Percentiles rank a stretch among this genome's conserved stretches.
Evolutionary conservation across 345 rosid genomes (phyloP).

Genomic region (Stellera chamaejasme): DNA sequence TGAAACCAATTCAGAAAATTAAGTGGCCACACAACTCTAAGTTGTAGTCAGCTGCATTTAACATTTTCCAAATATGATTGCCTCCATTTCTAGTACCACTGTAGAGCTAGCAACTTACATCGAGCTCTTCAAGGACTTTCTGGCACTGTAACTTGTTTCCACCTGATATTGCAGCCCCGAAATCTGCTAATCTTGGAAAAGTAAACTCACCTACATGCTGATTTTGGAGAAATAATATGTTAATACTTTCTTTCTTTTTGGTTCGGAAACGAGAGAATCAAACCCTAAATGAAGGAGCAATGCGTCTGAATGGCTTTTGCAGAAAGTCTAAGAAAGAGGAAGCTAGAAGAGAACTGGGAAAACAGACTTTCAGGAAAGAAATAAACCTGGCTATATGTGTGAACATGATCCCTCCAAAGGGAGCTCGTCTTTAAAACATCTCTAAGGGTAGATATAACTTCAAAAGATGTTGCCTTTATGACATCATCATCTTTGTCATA

Average conservation of each 20-base stretch:
- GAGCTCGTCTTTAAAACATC: slow-evolving; percentile 88
- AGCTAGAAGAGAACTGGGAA: background rate
- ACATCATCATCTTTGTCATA: slow-evolving; percentile 94
- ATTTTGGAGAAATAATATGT: slow-evolving; percentile 1
- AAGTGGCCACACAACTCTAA: background rate
- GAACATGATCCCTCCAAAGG: slow-evolving; percentile 96
- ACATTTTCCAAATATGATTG: background rate
- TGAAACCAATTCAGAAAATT: background rate
- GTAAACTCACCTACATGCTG: slow-evolving; percentile 97
- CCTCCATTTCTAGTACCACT: too few species aligned
- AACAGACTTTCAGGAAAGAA: slow-evolving; percentile 4
- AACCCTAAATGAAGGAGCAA: background rate
- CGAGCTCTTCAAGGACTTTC: slow-evolving; percentile 95
- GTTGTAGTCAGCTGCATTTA: background rate
- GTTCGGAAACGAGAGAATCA: too few species aligned
- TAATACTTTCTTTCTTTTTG: too few species aligned
- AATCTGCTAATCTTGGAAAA: slow-evolving; percentile 87
- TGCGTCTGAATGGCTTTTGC: too few species aligned
- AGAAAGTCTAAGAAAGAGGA: background rate
- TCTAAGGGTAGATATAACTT: slow-evolving; percentile 90
- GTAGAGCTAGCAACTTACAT: slow-evolving; percentile 48
- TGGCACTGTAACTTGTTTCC: slow-evolving; percentile 82
- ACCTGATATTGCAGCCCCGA: slow-evolving; percentile 98
- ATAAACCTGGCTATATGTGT: slow-evolving; percentile 74
- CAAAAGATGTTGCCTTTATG: slow-evolving; percentile 86